Evolutionary conservation across 2,329 filamentous ascomycete species (phyloP), one percentile per base, ranked within the genome.

Genomic region (Aspergillus fumigatus): DNA sequence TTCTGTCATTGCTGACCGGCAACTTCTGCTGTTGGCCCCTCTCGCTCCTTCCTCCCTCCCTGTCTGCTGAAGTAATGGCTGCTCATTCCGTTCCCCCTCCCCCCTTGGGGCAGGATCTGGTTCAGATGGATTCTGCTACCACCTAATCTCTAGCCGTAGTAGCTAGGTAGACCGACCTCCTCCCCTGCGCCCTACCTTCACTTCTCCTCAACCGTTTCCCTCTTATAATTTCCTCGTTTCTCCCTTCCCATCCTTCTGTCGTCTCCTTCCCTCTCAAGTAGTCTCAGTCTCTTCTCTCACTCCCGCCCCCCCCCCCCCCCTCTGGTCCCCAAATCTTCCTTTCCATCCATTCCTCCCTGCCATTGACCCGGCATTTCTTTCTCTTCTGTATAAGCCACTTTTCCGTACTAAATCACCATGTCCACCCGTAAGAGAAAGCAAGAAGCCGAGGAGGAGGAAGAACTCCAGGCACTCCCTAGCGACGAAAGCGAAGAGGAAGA

Each of bases 61-160:
- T 73, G 51, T 85, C 84, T 35, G 67, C 84, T 79, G 60, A 83
- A 81, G 50, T 77, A 79, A 63, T 83, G 80, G 45, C 78, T 78
- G 2, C 77, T 82, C 29, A 79, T 77, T 9, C 75, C 79, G 49
- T 81, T 80, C 6, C 75, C 78, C 14, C 75, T 76, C 9, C 52
- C 59, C 59, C 58, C 50, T 56, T 52, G 51, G 40, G 19, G 40
- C 8, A 19, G 21, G 40, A 43, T 53, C 40, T 75, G 71, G 53
- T 78, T 76, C 49, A 54, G 38, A 32, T 23, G 51, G 51, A 32
- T 40, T 35, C 11, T 50, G 51, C 45, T 60, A 78, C 79, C 50
- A 50, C 52, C 48, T 53, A 49, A 48, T 50, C 17, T 21, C 47
- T 55, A 48, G 50, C 35, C 50, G 52, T 51, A 54, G 56, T 50